These are phyloP conservation scores for Pelargonium myrrhifolium DNA, from an alignment of 441 rosid genomes.

Conservation along the genomic window DNA sequence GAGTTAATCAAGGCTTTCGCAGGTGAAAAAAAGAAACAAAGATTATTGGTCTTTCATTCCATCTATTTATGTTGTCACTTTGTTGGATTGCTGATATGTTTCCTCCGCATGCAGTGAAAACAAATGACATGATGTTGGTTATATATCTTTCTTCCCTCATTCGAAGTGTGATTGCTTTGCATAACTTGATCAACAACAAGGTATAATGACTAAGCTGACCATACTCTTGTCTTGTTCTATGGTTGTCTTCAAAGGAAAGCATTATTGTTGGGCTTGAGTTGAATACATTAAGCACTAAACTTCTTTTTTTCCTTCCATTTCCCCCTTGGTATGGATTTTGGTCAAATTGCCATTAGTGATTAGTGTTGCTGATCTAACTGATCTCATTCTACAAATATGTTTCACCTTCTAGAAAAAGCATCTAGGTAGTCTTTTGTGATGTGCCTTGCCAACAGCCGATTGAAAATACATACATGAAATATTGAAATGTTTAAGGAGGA, in stretches of 20 bases:
- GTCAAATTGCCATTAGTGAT: too few relatives aligned
- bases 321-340: too few relatives aligned
- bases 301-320: too few relatives aligned
- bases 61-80: neutral
- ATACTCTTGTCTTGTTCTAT: neutral
- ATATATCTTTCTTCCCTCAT: constrained; percentile 57
- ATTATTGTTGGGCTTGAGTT: too few relatives aligned
- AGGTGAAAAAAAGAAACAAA: constrained; percentile 29
- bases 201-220: constrained; percentile 18
- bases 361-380: too few relatives aligned
- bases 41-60: neutral
- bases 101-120: constrained; percentile 39
- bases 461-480: neutral
- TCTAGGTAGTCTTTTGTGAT: neutral
- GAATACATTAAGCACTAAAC: too few relatives aligned
- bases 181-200: constrained; percentile 62
- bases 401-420: too few relatives aligned
- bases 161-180: constrained; percentile 54
- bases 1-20: constrained; percentile 77
- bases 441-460: neutral
- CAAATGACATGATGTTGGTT: constrained; percentile 62
- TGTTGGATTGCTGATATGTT: constrained; percentile 7
- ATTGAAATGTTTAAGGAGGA: neutral
- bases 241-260: too few relatives aligned
- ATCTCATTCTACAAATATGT: neutral